Conservation (phyloP, 495 filamentous ascomycete species). For the Lasiosphaeriaceae sp. region DNA sequence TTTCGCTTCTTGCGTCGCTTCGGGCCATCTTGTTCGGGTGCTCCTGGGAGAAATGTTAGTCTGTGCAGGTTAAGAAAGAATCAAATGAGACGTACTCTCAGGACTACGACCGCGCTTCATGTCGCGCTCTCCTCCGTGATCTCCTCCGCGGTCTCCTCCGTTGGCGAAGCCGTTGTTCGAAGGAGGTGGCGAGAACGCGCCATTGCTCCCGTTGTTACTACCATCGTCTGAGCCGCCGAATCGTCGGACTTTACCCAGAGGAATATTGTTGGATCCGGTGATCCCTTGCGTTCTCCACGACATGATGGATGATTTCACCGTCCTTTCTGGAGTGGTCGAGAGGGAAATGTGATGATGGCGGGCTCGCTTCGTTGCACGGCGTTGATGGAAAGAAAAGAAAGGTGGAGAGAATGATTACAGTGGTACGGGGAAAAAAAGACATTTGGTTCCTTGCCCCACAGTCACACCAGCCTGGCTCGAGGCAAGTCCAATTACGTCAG, state of each 20-base stretch:
- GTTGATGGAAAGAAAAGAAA: not conserved
- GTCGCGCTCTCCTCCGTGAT: conserved; percentile 66
- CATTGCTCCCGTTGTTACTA: conserved; percentile 38
- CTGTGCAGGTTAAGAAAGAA: not conserved
- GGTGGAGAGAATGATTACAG: too few relatives aligned
- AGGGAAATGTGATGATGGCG: not conserved
- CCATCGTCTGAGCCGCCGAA: conserved; percentile 69
- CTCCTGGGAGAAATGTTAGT: conserved; percentile 10
- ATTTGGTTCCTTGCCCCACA: too few relatives aligned
- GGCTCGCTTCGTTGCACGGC: not conserved
- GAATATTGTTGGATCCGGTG: conserved; percentile 98
- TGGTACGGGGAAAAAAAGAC: too few relatives aligned
- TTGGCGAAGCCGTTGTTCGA: conserved; percentile 23
- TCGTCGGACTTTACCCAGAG: conserved; percentile 80
- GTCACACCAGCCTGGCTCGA: too few relatives aligned
- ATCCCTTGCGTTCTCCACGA: conserved; percentile 93
- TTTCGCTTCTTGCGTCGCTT: conserved; percentile 94
- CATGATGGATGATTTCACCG: conserved; percentile 49
- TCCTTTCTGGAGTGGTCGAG: not conserved
- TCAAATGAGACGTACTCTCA: conserved; percentile 32
- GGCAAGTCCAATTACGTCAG: too few relatives aligned
- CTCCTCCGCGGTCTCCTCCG: conserved; percentile 63
- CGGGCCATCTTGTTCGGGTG: conserved; percentile 61
- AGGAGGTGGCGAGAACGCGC: conserved; percentile 6
- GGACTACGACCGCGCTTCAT: conserved; percentile 56